phyloP scores from a whole-genome alignment of 192 early-diverging fungal genomes.

The Coemansia sp. region DNA sequence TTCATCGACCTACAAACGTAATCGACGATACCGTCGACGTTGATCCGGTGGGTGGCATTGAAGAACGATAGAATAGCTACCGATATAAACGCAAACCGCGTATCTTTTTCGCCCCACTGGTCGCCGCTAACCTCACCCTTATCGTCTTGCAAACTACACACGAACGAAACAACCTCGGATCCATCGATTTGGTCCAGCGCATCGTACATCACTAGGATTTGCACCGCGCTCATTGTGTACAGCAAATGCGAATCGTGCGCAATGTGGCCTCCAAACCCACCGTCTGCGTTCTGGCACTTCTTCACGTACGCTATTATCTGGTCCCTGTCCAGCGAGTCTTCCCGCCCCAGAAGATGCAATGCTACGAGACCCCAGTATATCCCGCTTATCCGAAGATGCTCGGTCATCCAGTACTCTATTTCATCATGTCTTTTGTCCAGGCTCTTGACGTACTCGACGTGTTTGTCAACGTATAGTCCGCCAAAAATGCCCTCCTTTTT shows the following conservation, averaged over 20 bases:
- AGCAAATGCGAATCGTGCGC: conserved; percentile 89
- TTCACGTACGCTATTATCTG: conserved; percentile 79
- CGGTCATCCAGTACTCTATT: conserved; percentile 92
- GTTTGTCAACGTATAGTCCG: conserved; percentile 52
- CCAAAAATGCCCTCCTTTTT: conserved; percentile 37
- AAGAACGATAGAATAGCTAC: conserved; percentile 79
- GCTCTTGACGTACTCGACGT: conserved; percentile 71
- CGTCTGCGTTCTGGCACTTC: conserved; percentile 72
- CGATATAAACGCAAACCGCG: conserved; percentile 87
- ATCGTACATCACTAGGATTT: conserved; percentile 80
- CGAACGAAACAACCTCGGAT: conserved; percentile 65
- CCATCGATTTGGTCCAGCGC: conserved; percentile 75
- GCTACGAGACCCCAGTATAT: conserved; percentile 94
- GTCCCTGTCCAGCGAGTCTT: conserved; percentile 66
- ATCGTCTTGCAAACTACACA: conserved; percentile 61
- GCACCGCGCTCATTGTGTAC: conserved; percentile 89
- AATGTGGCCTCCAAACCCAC: conserved; percentile 87
- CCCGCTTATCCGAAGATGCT: conserved; percentile 88
- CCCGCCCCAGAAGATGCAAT: conserved; percentile 66
- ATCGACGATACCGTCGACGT: conserved; percentile 66
- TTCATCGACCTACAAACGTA: conserved; percentile 82
- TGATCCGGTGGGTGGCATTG: conserved; percentile 63
- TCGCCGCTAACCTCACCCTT: conserved; percentile 90
- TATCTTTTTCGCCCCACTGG: conserved; percentile 91
- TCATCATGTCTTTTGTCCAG: conserved; percentile 82